These are phyloP conservation scores for Alternaria consortialis DNA, from an alignment of 2,329 filamentous ascomycete genomes.

Conservation along the genomic window DNA sequence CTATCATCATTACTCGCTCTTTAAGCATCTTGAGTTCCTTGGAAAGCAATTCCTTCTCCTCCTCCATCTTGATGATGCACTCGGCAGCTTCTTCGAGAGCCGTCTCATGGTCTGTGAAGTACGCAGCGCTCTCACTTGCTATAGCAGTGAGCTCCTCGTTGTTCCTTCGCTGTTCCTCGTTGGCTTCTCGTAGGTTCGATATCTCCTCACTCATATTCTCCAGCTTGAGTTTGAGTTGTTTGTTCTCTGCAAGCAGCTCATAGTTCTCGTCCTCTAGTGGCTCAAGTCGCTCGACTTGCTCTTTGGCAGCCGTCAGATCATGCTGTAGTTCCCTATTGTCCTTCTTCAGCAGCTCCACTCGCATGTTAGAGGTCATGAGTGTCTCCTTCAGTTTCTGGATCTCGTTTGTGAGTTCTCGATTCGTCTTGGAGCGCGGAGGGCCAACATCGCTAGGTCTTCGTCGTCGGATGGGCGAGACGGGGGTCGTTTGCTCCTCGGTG, in stretches of 20 bases:
- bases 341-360: constrained; percentile 42
- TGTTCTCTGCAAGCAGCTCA: constrained; percentile 39
- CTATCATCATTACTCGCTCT: constrained; percentile 25
- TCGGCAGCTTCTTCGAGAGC: constrained; percentile 47
- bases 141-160: constrained; percentile 40
- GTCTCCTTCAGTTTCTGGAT: constrained; percentile 36
- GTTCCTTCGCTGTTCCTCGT: constrained; percentile 24
- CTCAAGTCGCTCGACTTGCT: constrained; percentile 40
- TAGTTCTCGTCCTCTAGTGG: constrained; percentile 36
- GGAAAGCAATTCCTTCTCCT: constrained; percentile 36
- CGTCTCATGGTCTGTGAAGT: constrained; percentile 37
- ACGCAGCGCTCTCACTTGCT: constrained; percentile 37
- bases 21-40: constrained; percentile 37
- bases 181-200: constrained; percentile 23
- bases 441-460: constrained; percentile 38
- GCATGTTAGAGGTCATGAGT: constrained; percentile 45
- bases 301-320: constrained; percentile 32
- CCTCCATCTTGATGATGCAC: constrained; percentile 40
- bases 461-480: constrained; percentile 40
- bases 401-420: constrained; percentile 40
- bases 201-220: constrained; percentile 34
- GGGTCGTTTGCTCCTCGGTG: constrained; percentile 41
- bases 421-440: constrained; percentile 37
- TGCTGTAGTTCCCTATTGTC: constrained; percentile 44
- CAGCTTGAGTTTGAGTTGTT: constrained; percentile 28